Percentiles rank a stretch among this genome's conserved stretches.
These are phyloP conservation scores for Leishmania mexicana DNA, from an alignment of 208 protist genomes.

Conservation along the genomic window DNA sequence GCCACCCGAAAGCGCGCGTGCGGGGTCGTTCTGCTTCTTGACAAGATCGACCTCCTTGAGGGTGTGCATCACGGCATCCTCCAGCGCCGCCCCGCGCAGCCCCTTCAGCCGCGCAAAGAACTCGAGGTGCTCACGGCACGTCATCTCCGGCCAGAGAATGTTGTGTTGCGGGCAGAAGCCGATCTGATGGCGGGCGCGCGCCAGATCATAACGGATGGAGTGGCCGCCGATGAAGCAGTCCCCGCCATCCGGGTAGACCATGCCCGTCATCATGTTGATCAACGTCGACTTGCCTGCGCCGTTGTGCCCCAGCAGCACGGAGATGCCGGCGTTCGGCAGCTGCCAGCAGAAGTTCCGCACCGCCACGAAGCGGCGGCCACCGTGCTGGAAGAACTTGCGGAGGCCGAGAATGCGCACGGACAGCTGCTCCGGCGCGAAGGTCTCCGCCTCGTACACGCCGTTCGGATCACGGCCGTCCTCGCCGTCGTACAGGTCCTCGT, in stretches of 20 bases:
- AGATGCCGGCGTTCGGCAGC: slow-evolving; percentile 63
- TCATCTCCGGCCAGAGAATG: slow-evolving; percentile 94
- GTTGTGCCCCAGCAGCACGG: slow-evolving; percentile 87
- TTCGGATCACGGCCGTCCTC: slow-evolving; percentile 28
- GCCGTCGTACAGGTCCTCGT: slow-evolving; percentile 13
- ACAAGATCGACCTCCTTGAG: slow-evolving; percentile 51
- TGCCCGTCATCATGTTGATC: slow-evolving; percentile 88
- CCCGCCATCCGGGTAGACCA: slow-evolving; percentile 65
- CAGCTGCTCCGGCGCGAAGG: slow-evolving; percentile 3
- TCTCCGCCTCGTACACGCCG: slow-evolving; percentile 18
- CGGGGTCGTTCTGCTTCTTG: slow-evolving; percentile 41
- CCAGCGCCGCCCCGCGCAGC: slow-evolving; percentile 42
- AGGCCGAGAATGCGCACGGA: slow-evolving; percentile 28
- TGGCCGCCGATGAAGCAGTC: slow-evolving; percentile 72
- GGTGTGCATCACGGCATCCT: slow-evolving; percentile 35
- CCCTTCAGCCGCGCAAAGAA: slow-evolving; percentile 94
- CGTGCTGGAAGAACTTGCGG: slow-evolving; percentile 26
- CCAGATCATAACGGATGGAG: slow-evolving; percentile 55
- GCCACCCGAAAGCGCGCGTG: slow-evolving; percentile 64
- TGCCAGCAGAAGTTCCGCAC: slow-evolving; percentile 72
- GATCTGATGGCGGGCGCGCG: slow-evolving; percentile 69
- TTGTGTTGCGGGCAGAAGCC: slow-evolving; percentile 97
- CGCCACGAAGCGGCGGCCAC: slow-evolving; percentile 46
- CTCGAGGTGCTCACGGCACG: slow-evolving; percentile 86
- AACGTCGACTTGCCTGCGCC: slow-evolving; percentile 86